Evolutionary conservation across 2,329 filamentous ascomycete species (phyloP).

Genomic region (Plenodomus lindquistii): DNA sequence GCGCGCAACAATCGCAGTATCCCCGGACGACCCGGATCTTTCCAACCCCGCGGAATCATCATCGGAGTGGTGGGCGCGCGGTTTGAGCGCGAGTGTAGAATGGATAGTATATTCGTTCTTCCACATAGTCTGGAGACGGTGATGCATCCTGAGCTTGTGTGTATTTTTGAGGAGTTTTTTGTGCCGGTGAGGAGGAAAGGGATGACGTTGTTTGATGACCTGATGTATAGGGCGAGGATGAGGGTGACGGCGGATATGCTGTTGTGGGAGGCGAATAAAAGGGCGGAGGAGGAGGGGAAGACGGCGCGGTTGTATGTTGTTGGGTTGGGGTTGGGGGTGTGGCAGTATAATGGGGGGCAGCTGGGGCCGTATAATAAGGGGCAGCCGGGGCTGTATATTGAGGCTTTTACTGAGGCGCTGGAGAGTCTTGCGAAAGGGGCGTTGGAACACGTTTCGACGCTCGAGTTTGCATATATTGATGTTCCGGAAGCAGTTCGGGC

Average conservation of each 20-base stretch:
- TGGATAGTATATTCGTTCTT: slow-evolving; percentile 7
- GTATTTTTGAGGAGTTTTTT: slow-evolving; percentile 2
- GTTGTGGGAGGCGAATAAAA: slow-evolving; percentile 7
- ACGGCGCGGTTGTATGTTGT: slow-evolving; percentile 8
- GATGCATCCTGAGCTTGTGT: slow-evolving; percentile 1
- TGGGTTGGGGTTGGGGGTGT: slow-evolving; percentile 8
- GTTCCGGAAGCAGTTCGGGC: neutral
- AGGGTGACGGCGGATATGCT: slow-evolving; percentile 7
- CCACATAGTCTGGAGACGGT: neutral
- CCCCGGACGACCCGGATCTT: slow-evolving; percentile 1
- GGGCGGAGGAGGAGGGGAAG: slow-evolving; percentile 3
- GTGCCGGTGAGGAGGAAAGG: neutral
- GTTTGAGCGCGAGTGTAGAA: slow-evolving; percentile 6
- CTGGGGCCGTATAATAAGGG: neutral
- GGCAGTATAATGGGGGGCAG: slow-evolving; percentile 2
- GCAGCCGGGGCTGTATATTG: slow-evolving; percentile 7
- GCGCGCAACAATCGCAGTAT: slow-evolving; percentile 1
- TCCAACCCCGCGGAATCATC: slow-evolving; percentile 8
- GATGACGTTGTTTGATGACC: neutral
- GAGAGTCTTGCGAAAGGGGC: neutral
- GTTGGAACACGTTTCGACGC: slow-evolving; percentile 6
- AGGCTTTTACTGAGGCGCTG: slow-evolving; percentile 6
- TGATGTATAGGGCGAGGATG: slow-evolving; percentile 7
- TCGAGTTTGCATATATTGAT: slow-evolving; percentile 8
- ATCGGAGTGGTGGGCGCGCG: slow-evolving; percentile 8